phyloP scores from a whole-genome alignment of 2,329 filamentous ascomycete genomes.

The Chrysosporium queenslandicum region DNA sequence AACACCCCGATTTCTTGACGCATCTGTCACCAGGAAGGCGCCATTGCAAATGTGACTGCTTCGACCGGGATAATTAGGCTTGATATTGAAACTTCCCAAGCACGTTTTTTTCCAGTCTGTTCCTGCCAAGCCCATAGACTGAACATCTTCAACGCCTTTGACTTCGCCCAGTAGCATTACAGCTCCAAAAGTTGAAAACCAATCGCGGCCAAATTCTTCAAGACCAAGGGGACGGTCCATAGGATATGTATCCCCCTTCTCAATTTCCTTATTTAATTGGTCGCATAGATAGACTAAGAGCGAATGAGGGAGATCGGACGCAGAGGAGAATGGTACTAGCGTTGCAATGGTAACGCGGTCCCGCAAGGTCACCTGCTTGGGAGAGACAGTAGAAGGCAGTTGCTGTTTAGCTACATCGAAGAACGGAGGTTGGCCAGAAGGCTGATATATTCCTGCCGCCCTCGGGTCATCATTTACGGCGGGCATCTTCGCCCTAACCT shows the following conservation, averaged over 20 bases:
- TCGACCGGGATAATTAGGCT: conserved; percentile 83
- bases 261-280: conserved; percentile 81
- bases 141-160: conserved; percentile 48
- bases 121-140: conserved; percentile 42
- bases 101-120: conserved; percentile 71
- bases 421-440: conserved; percentile 56
- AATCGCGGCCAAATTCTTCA: conserved; percentile 70
- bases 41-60: conserved; percentile 80
- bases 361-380: conserved; percentile 69
- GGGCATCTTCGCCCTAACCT: conserved; percentile 47
- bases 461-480: conserved; percentile 69
- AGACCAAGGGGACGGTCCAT: conserved; percentile 68
- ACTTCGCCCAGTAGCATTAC: conserved; percentile 78
- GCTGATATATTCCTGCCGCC: conserved; percentile 58
- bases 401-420: conserved; percentile 52
- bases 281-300: conserved; percentile 69
- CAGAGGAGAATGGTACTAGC: conserved; percentile 70
- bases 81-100: conserved; percentile 85
- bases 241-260: conserved; percentile 83
- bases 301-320: conserved; percentile 62
- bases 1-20: conserved; percentile 61
- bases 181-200: conserved; percentile 83
- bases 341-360: conserved; percentile 78
- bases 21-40: conserved; percentile 65
- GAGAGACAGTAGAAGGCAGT: conserved; percentile 58